Evolutionary conservation across 768 basidiomycete species (phyloP).

Genomic region (Gloeostereum incarnatum): DNA sequence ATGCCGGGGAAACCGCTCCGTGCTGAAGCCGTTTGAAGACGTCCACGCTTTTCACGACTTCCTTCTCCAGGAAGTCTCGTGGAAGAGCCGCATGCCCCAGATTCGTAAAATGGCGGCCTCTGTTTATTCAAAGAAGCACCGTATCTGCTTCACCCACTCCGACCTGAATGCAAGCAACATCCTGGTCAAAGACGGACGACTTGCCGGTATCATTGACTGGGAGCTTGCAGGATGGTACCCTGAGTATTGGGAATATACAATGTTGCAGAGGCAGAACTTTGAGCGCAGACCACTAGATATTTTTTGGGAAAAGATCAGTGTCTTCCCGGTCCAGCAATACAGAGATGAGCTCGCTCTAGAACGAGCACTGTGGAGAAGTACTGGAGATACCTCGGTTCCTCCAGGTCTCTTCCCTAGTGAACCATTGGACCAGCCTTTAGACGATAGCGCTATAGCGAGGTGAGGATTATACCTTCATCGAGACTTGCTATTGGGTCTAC

Average conservation of each 20-base stretch:
- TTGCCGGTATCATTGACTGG: slow-evolving; percentile 19
- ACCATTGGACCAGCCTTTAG: background rate
- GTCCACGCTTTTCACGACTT: slow-evolving; percentile 6
- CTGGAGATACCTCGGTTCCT: background rate
- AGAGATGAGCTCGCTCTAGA: background rate
- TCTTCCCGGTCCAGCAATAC: slow-evolving; percentile 1
- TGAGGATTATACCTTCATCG: too few species aligned
- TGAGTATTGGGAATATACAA: slow-evolving; percentile 18
- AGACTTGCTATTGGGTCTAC: too few species aligned
- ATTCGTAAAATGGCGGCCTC: slow-evolving; percentile 4
- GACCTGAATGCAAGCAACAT: slow-evolving; percentile 16
- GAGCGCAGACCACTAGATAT: background rate
- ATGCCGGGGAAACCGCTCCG: background rate
- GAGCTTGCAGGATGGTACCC: slow-evolving; percentile 17
- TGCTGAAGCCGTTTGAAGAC: slow-evolving; percentile 4
- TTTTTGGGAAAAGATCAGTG: background rate
- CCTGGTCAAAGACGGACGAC: slow-evolving; percentile 13
- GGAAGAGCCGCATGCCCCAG: slow-evolving; percentile 3
- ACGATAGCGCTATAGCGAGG: too few species aligned
- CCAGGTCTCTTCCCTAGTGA: background rate
- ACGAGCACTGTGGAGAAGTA: slow-evolving; percentile 1
- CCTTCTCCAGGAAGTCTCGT: slow-evolving; percentile 2
- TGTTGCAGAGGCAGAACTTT: too few species aligned
- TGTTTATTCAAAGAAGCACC: slow-evolving; percentile 2
- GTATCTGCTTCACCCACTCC: slow-evolving; percentile 15